phyloP scores from a whole-genome alignment of 768 basidiomycete species.

The Phylloporus sp. region DNA sequence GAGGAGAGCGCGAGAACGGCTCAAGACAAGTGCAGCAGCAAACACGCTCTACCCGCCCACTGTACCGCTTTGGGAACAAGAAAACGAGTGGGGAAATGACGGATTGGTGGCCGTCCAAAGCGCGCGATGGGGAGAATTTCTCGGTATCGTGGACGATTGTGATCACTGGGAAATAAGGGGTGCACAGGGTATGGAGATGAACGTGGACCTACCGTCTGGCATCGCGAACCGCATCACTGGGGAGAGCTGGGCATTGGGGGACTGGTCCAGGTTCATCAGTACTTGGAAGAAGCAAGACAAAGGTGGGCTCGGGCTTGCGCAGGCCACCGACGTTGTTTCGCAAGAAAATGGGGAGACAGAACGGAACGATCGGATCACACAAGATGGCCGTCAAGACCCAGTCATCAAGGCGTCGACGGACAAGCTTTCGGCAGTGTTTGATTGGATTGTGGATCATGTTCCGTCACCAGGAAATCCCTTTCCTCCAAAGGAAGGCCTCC shows the following conservation, averaged over 20 bases:
- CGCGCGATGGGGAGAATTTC: conserved; percentile 94
- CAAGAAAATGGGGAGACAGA: conserved; percentile 13
- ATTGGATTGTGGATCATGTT: conserved; percentile 75
- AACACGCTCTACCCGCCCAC: conserved; percentile 8
- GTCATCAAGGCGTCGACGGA: conserved; percentile 66
- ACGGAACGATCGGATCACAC: conserved; percentile 19
- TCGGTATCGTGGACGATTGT: conserved; percentile 83
- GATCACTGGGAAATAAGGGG: conserved; percentile 98
- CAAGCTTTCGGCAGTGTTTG: conserved; percentile 68
- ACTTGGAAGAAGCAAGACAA: conserved; percentile 59
- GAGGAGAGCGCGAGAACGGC: conserved; percentile 47
- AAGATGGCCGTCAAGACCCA: conserved; percentile 44
- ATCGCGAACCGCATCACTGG: conserved; percentile 36
- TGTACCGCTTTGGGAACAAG: conserved; percentile 45
- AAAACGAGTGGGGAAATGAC: conserved; percentile 78
- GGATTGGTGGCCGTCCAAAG: conserved; percentile 89
- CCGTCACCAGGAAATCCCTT: conserved; percentile 33
- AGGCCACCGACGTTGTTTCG: conserved; percentile 10
- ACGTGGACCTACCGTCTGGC: conserved; percentile 54
- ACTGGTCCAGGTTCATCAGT: conserved; percentile 61
- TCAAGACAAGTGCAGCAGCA: conserved; percentile 29
- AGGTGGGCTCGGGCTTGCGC: conserved; percentile 31
- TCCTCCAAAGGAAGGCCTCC: conserved; percentile 18
- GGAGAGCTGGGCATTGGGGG: conserved; percentile 43
- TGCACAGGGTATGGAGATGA: conserved; percentile 70